A percentile compares a stretch with the other conserved stretches of the same genome.
Evolutionary conservation across 75 land plant species (phyloP).

Genomic region (Larix kaempferi): DNA sequence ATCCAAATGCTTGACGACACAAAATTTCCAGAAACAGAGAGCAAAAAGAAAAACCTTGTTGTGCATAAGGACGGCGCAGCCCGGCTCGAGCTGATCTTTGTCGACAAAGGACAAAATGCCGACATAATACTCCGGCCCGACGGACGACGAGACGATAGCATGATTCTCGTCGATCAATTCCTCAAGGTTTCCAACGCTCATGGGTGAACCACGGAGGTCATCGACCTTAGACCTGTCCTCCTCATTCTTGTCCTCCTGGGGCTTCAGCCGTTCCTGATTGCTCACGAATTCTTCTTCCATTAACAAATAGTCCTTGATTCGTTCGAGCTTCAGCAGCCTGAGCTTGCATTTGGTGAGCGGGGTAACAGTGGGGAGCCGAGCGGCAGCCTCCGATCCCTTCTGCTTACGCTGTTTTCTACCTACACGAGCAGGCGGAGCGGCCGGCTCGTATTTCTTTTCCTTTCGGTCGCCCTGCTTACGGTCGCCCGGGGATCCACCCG

Average conservation of each 20-base stretch:
- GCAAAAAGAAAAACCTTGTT: constrained; percentile 50
- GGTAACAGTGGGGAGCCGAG: constrained; percentile 73
- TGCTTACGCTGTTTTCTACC: constrained; percentile 90
- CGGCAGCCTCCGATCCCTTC: constrained; percentile 90
- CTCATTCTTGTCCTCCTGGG: constrained; percentile 87
- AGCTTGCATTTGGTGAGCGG: constrained; percentile 87
- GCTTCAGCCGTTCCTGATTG: constrained; percentile 83
- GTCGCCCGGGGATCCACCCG: constrained; percentile 35
- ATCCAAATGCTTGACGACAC: too few relatives aligned
- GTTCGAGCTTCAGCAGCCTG: constrained; percentile 77
- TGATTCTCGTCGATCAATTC: constrained; percentile 91
- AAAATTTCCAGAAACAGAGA: too few relatives aligned
- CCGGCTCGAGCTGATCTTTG: constrained; percentile 92
- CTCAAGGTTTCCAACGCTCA: constrained; percentile 88
- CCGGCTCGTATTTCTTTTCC: constrained; percentile 86
- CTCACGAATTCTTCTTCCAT: constrained; percentile 92
- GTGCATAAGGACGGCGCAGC: constrained; percentile 89
- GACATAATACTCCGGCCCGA: constrained; percentile 90
- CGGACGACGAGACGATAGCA: constrained; percentile 84
- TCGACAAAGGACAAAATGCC: constrained; percentile 81
- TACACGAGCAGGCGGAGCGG: constrained; percentile 78
- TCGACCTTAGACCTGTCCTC: constrained; percentile 94
- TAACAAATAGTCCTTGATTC: constrained; percentile 78
- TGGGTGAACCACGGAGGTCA: constrained; percentile 79
- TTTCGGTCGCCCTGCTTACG: constrained; percentile 63